These are phyloP conservation scores for Amanita inopinata DNA, from an alignment of 768 basidiomycete species.

Conservation along the genomic window DNA sequence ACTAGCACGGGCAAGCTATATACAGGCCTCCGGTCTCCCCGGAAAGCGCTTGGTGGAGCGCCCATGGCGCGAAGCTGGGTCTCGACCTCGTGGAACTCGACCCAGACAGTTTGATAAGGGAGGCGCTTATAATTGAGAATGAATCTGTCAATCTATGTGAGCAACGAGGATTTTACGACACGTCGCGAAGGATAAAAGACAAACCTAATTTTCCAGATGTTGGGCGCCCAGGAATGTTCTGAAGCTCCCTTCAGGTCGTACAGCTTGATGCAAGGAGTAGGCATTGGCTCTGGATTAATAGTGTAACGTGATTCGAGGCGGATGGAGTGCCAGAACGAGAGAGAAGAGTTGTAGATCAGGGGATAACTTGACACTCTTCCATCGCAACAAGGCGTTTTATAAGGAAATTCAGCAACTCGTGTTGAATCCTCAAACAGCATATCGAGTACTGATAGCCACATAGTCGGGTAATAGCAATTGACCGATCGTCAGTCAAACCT, in stretches of 20 bases:
- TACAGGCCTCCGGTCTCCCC: constrained; percentile 47
- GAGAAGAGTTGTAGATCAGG: background rate
- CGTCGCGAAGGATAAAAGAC: constrained; percentile 7
- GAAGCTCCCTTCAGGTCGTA: constrained; percentile 57
- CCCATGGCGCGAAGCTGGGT: constrained; percentile 44
- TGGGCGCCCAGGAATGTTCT: constrained; percentile 68
- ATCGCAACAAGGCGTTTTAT: background rate
- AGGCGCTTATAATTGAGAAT: constrained; percentile 73
- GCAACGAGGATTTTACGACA: background rate
- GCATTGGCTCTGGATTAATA: constrained; percentile 4
- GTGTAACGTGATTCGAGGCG: constrained; percentile 2
- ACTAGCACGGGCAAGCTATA: constrained; percentile 66
- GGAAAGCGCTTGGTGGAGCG: constrained; percentile 45
- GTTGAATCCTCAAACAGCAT: constrained; percentile 2
- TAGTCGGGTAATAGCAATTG: background rate
- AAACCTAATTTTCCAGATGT: constrained; percentile 64
- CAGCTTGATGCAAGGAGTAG: constrained; percentile 43
- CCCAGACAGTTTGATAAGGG: constrained; percentile 58
- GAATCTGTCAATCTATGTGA: constrained; percentile 30
- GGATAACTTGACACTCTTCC: too few relatives aligned
- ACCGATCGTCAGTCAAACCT: background rate
- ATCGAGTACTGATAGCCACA: constrained; percentile 5
- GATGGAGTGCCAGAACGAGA: background rate
- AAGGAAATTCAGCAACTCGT: background rate
- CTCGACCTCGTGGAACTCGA: constrained; percentile 65